phyloP scores from a whole-genome alignment of 805 yeast genomes.

The Starmerella potacharoeniae region DNA sequence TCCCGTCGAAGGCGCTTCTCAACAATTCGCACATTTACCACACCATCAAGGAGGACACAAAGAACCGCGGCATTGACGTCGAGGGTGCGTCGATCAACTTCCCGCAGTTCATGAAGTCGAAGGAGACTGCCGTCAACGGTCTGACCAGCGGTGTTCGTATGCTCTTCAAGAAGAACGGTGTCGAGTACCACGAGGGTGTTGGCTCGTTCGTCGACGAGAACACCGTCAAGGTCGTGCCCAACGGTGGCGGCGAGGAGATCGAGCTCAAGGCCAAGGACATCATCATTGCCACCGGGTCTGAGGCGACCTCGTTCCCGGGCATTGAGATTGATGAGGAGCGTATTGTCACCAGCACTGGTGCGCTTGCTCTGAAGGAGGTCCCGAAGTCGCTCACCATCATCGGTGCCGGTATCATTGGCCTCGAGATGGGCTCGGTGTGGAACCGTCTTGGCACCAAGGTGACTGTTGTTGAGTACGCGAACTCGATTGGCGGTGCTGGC shows the following conservation, averaged over 20 bases:
- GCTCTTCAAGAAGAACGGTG: constrained; percentile 91
- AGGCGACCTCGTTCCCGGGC: constrained; percentile 98
- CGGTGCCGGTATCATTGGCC: constrained; percentile 99
- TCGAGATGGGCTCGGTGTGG: constrained; percentile 99
- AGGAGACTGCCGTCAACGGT: constrained; percentile 79
- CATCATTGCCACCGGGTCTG: constrained; percentile 97
- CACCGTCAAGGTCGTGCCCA: constrained; percentile 66
- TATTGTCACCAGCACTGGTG: constrained; percentile 93
- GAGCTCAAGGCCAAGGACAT: constrained; percentile 70
- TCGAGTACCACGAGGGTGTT: constrained; percentile 84
- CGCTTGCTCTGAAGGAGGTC: constrained; percentile 67
- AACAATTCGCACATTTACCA: constrained; percentile 93
- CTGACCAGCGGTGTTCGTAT: constrained; percentile 89
- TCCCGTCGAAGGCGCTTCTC: constrained; percentile 90
- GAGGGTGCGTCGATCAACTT: constrained; percentile 62
- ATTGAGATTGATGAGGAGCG: constrained; percentile 92
- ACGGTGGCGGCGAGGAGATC: constrained; percentile 71
- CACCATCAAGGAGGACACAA: constrained; percentile 74
- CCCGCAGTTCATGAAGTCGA: constrained; percentile 74
- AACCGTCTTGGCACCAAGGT: constrained; percentile 91
- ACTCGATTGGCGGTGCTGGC: constrained; percentile 95
- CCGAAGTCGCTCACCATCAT: constrained; percentile 88
- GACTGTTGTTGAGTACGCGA: constrained; percentile 83
- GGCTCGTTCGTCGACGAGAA: constrained; percentile 81
- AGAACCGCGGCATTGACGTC: constrained; percentile 81